phyloP scores from a whole-genome alignment of 176 grass and related monocot species.

The Musa beccarii region DNA sequence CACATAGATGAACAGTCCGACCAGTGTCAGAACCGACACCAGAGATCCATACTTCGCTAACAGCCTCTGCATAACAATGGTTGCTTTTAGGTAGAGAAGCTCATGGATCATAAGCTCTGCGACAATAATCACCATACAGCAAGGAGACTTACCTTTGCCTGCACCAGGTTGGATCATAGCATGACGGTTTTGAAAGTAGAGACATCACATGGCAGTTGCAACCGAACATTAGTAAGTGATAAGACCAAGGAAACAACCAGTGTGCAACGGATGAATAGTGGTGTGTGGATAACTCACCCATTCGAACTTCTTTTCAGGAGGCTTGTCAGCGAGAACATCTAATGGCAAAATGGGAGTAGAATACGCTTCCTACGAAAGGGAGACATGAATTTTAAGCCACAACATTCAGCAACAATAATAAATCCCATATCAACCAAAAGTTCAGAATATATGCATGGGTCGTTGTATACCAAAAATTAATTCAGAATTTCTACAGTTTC shows the following conservation, averaged over 20 bases:
- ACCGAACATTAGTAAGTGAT: conserved; percentile 21
- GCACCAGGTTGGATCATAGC: conserved; percentile 7
- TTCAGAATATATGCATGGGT: too few species aligned
- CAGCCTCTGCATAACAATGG: conserved; percentile 50
- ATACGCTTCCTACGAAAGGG: conserved; percentile 61
- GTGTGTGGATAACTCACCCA: conserved; percentile 42
- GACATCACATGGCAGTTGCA: conserved; percentile 14
- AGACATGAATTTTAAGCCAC: neutral
- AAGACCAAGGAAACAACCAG: neutral
- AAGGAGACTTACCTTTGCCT: conserved; percentile 68
- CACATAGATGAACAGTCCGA: conserved; percentile 61
- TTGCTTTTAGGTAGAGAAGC: neutral
- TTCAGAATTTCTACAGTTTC: neutral
- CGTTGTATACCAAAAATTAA: too few species aligned
- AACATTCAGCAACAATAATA: neutral
- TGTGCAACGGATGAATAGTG: neutral
- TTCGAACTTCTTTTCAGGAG: conserved; percentile 87
- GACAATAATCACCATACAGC: neutral
- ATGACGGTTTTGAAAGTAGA: neutral
- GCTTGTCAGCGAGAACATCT: conserved; percentile 77
- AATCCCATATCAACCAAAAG: too few species aligned
- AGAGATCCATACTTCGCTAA: conserved; percentile 59
- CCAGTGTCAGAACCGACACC: conserved; percentile 58
- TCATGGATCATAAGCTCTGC: neutral
- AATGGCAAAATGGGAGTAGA: conserved; percentile 68